phyloP scores from a whole-genome alignment of 805 yeast species.

The Groenewaldozyma tartarivorans region DNA sequence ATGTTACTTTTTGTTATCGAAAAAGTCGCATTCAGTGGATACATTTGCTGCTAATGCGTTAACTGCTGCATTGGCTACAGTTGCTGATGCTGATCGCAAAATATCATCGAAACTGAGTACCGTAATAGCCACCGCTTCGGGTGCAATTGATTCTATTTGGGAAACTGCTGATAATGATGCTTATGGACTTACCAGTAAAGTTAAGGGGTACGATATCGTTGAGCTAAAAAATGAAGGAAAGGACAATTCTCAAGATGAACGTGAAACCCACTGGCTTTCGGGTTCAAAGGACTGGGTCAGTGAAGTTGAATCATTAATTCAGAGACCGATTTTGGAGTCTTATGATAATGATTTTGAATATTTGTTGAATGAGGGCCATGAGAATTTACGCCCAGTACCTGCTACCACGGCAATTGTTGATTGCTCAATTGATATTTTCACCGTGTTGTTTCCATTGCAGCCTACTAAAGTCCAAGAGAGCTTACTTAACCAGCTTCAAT shows the following conservation, averaged over 20 bases:
- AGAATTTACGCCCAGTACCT: slow-evolving; percentile 17
- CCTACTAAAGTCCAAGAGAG: slow-evolving; percentile 78
- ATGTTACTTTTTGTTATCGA: slow-evolving; percentile 30
- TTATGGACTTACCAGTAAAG: slow-evolving; percentile 35
- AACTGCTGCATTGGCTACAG: slow-evolving; percentile 23
- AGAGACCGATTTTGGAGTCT: slow-evolving; percentile 19
- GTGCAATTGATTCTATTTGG: slow-evolving; percentile 25
- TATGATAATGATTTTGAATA: slow-evolving; percentile 19
- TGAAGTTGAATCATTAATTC: slow-evolving; percentile 15
- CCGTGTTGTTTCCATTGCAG: slow-evolving; percentile 58
- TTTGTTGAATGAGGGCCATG: slow-evolving; percentile 5
- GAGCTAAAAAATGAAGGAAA: slow-evolving; percentile 9
- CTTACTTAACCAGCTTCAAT: slow-evolving; percentile 68
- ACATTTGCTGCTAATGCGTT: slow-evolving; percentile 33
- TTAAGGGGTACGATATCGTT: slow-evolving; percentile 16
- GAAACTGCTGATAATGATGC: slow-evolving; percentile 31
- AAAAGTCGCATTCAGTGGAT: slow-evolving; percentile 18
- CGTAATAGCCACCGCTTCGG: slow-evolving; percentile 24
- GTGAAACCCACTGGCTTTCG: slow-evolving; percentile 19
- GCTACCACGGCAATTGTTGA: slow-evolving; percentile 53
- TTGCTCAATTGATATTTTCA: slow-evolving; percentile 66
- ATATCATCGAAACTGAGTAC: slow-evolving; percentile 20
- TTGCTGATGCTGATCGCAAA: slow-evolving; percentile 26
- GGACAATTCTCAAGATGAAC: slow-evolving; percentile 9
- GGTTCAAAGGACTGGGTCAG: slow-evolving; percentile 8